A percentile compares a stretch with the other conserved stretches of the same genome.
phyloP scores from a whole-genome alignment of 2,329 filamentous ascomycete genomes.

The Fusarium buxicola region DNA sequence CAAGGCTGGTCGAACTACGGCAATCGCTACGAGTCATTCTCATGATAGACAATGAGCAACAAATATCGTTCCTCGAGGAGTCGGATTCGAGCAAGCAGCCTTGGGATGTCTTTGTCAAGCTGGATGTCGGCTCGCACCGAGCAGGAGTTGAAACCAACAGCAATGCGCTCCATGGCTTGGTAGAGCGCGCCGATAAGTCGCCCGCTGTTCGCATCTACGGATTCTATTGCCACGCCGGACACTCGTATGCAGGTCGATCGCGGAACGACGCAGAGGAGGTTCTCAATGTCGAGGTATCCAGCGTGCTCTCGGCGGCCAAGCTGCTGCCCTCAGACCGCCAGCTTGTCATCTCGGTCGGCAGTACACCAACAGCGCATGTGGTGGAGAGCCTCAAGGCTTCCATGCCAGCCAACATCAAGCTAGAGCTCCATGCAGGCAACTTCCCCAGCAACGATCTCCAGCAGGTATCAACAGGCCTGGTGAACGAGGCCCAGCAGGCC shows the following conservation, averaged over 20 bases:
- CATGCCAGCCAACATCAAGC: constrained; percentile 47
- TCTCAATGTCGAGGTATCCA: constrained; percentile 48
- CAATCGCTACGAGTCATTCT: constrained; percentile 49
- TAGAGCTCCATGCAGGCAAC: constrained; percentile 54
- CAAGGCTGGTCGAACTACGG: constrained; percentile 46
- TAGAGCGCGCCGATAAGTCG: constrained; percentile 45
- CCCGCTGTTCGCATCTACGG: constrained; percentile 49
- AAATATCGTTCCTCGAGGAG: constrained; percentile 47
- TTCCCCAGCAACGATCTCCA: constrained; percentile 55
- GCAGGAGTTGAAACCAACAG: constrained; percentile 49
- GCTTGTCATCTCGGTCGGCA: constrained; percentile 50
- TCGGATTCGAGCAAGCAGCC: constrained; percentile 25
- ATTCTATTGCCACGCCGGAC: constrained; percentile 54
- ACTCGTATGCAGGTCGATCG: constrained; percentile 51
- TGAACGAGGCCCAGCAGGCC: constrained; percentile 47
- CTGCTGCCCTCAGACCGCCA: constrained; percentile 43
- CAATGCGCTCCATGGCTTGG: constrained; percentile 41
- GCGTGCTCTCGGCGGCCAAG: constrained; percentile 47
- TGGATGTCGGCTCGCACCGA: constrained; percentile 52
- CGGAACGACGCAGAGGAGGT: constrained; percentile 47
- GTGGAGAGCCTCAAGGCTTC: constrained; percentile 47
- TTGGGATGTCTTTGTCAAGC: constrained; percentile 54
- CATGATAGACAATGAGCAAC: constrained; percentile 53
- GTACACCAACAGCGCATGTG: constrained; percentile 54
- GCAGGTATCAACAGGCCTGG: constrained; percentile 52